Conservation (phyloP, 331 rosid genomes). For the Telfairia occidentalis region DNA sequence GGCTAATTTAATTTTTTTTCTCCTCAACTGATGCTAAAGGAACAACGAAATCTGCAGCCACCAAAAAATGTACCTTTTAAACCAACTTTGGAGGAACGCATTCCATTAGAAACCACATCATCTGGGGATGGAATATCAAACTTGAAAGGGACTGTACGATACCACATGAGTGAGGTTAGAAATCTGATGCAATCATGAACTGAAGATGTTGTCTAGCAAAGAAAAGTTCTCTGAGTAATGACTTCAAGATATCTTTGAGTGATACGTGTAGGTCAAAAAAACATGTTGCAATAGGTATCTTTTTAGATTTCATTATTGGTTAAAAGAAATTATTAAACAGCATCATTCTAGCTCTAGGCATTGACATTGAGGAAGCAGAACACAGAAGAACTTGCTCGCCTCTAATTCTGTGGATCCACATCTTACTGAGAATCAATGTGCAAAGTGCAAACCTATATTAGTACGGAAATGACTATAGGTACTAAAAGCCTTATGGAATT, state of each 20-base stretch:
- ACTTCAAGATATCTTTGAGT: neutral
- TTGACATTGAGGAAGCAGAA: conserved; percentile 15
- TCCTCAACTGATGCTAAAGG: neutral
- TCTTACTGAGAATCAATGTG: conserved; percentile 31
- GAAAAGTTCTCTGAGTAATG: conserved; percentile 3
- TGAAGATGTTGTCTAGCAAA: conserved; percentile 15
- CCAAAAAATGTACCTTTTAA: conserved; percentile 45
- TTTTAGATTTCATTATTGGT: neutral
- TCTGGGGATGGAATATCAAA: conserved; percentile 91
- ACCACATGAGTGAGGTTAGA: conserved; percentile 21
- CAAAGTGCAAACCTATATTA: conserved; percentile 74
- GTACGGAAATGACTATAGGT: conserved; percentile 35
- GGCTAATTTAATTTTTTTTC: neutral
- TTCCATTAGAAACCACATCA: conserved; percentile 58
- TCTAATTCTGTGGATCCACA: conserved; percentile 27
- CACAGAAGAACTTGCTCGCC: conserved; percentile 21
- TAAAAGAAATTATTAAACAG: neutral
- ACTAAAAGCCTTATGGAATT: conserved; percentile 39
- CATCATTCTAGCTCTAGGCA: conserved; percentile 5
- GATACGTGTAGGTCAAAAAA: neutral
- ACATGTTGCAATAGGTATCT: conserved; percentile 1
- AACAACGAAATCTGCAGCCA: conserved; percentile 11
- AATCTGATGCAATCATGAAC: neutral
- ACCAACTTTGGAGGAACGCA: conserved; percentile 58
- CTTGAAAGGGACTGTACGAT: conserved; percentile 68